Evolutionary conservation across 2,329 filamentous ascomycete genomes (phyloP).

Genomic region (Ustilaginoidea virens): DNA sequence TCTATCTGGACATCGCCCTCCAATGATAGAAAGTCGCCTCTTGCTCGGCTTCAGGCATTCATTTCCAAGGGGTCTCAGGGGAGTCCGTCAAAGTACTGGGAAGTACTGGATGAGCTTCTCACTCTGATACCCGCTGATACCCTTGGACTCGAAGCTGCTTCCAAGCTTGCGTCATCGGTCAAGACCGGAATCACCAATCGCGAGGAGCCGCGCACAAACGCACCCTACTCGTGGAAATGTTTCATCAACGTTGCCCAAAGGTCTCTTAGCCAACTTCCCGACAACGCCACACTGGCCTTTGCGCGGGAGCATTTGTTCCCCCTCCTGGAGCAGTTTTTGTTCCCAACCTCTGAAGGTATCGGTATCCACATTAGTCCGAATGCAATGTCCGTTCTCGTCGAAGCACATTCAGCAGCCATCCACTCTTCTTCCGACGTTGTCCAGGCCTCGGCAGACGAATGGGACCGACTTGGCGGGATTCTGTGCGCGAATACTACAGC

Average conservation of each 20-base stretch:
- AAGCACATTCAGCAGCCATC: constrained; percentile 30
- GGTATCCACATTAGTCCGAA: constrained; percentile 18
- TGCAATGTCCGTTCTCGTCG: constrained; percentile 25
- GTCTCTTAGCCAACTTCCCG: constrained; percentile 30
- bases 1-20: constrained; percentile 52
- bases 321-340: constrained; percentile 38
- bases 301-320: constrained; percentile 36
- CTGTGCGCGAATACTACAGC: constrained; percentile 54
- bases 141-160: constrained; percentile 31
- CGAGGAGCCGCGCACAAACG: constrained; percentile 58
- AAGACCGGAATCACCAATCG: constrained; percentile 55
- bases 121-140: constrained; percentile 36
- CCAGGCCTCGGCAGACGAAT: constrained; percentile 38
- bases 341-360: constrained; percentile 23
- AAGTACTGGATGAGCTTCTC: constrained; percentile 47
- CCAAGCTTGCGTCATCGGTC: constrained; percentile 49
- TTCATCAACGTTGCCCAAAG: constrained; percentile 52
- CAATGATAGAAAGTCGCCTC: constrained; percentile 35
- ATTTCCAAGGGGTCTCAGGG: constrained; percentile 73
- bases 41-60: constrained; percentile 50
- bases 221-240: constrained; percentile 54
- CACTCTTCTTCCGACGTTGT: constrained; percentile 25
- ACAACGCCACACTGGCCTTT: constrained; percentile 30
- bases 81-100: constrained; percentile 61
- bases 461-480: constrained; percentile 43